These are phyloP conservation scores for Cubamyces sp. DNA, from an alignment of 768 basidiomycete species.

Conservation along the genomic window DNA sequence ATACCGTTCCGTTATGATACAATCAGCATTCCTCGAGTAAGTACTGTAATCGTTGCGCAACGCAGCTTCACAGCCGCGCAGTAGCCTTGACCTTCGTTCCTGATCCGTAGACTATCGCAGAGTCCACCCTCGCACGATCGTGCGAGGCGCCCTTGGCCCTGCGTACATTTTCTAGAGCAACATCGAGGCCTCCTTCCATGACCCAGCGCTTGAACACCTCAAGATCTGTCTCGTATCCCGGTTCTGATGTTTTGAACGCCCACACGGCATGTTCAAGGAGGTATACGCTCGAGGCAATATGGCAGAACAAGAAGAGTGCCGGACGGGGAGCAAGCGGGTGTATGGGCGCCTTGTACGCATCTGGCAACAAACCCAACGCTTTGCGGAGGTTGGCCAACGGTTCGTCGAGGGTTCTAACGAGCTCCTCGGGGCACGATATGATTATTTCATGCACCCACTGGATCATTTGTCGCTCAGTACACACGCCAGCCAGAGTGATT, in stretches of 20 bases:
- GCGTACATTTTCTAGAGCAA: conserved; percentile 32
- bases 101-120: conserved; percentile 27
- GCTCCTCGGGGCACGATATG: conserved; percentile 43
- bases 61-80: conserved; percentile 3
- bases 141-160: conserved; percentile 12
- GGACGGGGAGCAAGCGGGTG: conserved; percentile 57
- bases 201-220: conserved; percentile 62
- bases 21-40: background rate
- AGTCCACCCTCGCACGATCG: conserved; percentile 14
- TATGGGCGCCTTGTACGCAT: conserved; percentile 46
- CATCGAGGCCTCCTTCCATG: conserved; percentile 40
- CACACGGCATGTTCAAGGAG: conserved; percentile 74
- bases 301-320: conserved; percentile 60
- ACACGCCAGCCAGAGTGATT: background rate
- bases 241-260: conserved; percentile 41
- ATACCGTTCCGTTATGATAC: background rate
- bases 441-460: conserved; percentile 60
- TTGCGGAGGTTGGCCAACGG: conserved; percentile 36
- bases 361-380: conserved; percentile 45
- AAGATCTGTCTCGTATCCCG: conserved; percentile 45
- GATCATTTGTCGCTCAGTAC: background rate
- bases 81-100: background rate
- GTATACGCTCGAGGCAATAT: conserved; percentile 54
- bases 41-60: no score
- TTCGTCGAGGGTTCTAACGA: conserved; percentile 36